Evolutionary conservation across 2,329 filamentous ascomycete genomes (phyloP), one percentile per base, ranked within the genome.

Genomic region (Ustilaginoidea virens): DNA sequence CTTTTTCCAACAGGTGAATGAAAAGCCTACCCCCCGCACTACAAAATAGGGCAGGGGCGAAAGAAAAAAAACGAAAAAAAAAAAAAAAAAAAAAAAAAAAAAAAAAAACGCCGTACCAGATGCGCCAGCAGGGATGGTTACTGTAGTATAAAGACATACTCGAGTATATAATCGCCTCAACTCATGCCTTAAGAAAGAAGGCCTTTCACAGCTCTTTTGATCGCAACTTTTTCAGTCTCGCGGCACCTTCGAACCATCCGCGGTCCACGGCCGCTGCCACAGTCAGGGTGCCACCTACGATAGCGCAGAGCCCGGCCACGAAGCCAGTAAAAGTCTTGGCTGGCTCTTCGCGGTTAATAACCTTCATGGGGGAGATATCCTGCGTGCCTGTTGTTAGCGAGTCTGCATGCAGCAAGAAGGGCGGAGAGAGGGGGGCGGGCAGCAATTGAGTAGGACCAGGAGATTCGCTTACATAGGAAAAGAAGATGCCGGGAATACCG

Each of bases 351-450:
- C 86, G 79, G 62, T 98, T 98, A 57, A 98, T 80, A 36, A 98
- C 87, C 61, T 96, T 98, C 90, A 98, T 98, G 5, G 90, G 90
- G 2, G 87, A 96, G 52, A 98, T 98, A 45, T 98, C 90, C 80
- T 86, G 16, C 8, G 9, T 17, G 5, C 2, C 8, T 7, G 11
- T 5, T 18, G 20, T 37, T 19, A 36, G 33, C 31, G 8, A 4
- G 5, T 12, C n/a, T 16, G n/a, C n/a, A n/a, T n/a, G n/a, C n/a
- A n/a, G n/a, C n/a, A n/a, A n/a, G n/a, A n/a, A n/a, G n/a, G n/a
- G n/a, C n/a, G n/a, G n/a, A n/a, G n/a, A n/a, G n/a, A n/a, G n/a
- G n/a, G n/a, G n/a, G n/a, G n/a, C n/a, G n/a, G n/a, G n/a, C n/a
- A n/a, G n/a, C n/a, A n/a, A n/a, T n/a, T n/a, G n/a, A n/a, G n/a